phyloP scores from a whole-genome alignment of 495 filamentous ascomycete species.

The Lasiosphaeria ovina region DNA sequence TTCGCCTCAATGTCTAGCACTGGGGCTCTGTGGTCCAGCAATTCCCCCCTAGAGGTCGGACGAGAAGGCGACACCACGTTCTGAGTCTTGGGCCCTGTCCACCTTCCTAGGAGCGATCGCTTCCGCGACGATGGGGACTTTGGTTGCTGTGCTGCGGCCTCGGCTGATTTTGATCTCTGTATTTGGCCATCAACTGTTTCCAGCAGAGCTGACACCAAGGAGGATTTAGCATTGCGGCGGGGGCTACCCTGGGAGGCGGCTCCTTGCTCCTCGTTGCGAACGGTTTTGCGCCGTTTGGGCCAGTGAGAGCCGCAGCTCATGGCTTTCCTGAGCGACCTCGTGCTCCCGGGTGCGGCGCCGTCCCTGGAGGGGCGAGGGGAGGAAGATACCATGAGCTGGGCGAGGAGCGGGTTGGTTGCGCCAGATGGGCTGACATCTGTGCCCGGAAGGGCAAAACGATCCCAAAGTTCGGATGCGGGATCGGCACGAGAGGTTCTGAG shows the following conservation, averaged over 20 bases:
- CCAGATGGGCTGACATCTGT: constrained; percentile 34
- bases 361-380: constrained; percentile 62
- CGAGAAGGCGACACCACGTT: background rate
- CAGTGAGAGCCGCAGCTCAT: constrained; percentile 72
- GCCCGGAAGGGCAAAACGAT: constrained; percentile 58
- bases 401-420: constrained; percentile 49
- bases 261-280: constrained; percentile 24
- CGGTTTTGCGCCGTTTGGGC: constrained; percentile 57
- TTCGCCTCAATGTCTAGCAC: background rate
- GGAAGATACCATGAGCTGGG: constrained; percentile 64
- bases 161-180: constrained; percentile 28
- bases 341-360: constrained; percentile 44
- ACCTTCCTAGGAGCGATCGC: constrained; percentile 9
- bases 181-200: constrained; percentile 44
- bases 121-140: constrained; percentile 35
- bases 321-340: constrained; percentile 59
- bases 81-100: background rate
- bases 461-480: constrained; percentile 84
- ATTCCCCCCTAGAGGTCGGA: background rate
- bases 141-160: constrained; percentile 18
- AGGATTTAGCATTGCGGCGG: constrained; percentile 46
- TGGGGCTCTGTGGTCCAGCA: background rate
- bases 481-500: constrained; percentile 77
- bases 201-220: constrained; percentile 45
- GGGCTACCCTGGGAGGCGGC: constrained; percentile 14